A percentile compares a stretch with the other conserved stretches of the same genome.
phyloP scores from a whole-genome alignment of 2,329 filamentous ascomycete genomes.

The Zalaria sp. region DNA sequence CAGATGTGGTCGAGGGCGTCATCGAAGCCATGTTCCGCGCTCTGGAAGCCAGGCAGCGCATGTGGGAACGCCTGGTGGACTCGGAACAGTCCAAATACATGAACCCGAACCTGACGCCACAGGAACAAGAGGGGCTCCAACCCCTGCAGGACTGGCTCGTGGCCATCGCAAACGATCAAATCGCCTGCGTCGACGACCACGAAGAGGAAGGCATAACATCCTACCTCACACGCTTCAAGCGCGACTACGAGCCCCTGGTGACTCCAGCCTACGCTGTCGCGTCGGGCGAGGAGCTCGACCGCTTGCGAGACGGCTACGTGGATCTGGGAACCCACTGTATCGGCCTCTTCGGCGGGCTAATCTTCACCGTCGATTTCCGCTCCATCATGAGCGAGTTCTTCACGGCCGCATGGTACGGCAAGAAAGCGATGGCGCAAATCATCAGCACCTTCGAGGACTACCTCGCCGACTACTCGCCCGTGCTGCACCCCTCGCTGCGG shows the following conservation, averaged over 20 bases:
- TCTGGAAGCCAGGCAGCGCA: constrained; percentile 66
- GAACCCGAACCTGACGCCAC: constrained; percentile 12
- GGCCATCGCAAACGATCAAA: constrained; percentile 94
- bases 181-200: constrained; percentile 85
- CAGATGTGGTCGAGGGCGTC: constrained; percentile 87
- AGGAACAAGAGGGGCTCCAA: constrained; percentile 58
- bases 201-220: constrained; percentile 58
- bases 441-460: constrained; percentile 93
- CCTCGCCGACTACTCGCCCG: constrained; percentile 66
- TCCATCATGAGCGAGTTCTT: constrained; percentile 79
- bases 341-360: constrained; percentile 67
- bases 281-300: constrained; percentile 56
- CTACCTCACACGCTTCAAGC: constrained; percentile 75
- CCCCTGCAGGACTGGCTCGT: constrained; percentile 77
- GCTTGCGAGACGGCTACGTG: constrained; percentile 79
- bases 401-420: constrained; percentile 75
- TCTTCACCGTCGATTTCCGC: constrained; percentile 84
- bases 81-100: constrained; percentile 70
- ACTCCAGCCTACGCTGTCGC: constrained; percentile 63
- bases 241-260: constrained; percentile 69
- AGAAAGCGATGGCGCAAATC: constrained; percentile 83
- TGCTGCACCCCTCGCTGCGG: constrained; percentile 73
- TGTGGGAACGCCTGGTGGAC: constrained; percentile 79
- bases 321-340: constrained; percentile 92
- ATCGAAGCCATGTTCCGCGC: constrained; percentile 91